These are phyloP conservation scores for Cylindrotheca closterium DNA, from an alignment of 108 stramenopile genomes.

Conservation along the genomic window DNA sequence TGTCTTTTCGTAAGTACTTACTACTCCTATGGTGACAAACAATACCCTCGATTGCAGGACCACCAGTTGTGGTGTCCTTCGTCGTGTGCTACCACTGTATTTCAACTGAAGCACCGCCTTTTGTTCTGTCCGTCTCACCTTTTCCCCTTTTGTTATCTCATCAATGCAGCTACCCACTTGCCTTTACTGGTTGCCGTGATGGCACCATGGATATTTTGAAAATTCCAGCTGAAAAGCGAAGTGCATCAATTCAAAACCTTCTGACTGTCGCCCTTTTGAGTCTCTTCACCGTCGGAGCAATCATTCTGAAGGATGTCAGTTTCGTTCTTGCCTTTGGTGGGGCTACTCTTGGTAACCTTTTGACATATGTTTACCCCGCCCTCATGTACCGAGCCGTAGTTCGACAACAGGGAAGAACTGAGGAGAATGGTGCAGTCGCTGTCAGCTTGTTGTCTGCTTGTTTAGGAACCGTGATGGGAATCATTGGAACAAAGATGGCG, in stretches of 20 bases:
- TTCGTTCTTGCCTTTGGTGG: conserved; percentile 79
- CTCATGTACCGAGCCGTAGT: conserved; percentile 59
- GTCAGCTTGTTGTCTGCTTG: conserved; percentile 51
- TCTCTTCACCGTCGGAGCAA: conserved; percentile 54
- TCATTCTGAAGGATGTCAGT: conserved; percentile 55
- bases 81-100: too few species aligned
- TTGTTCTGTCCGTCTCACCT: too few species aligned
- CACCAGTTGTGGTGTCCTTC: too few species aligned
- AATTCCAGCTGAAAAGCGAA: conserved; percentile 46
- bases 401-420: conserved; percentile 48
- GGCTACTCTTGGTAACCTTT: conserved; percentile 82
- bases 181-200: conserved; percentile 74
- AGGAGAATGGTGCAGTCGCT: conserved; percentile 39
- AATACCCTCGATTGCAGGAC: too few species aligned
- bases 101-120: too few species aligned
- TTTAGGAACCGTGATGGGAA: conserved; percentile 66
- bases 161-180: conserved; percentile 55
- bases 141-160: too few species aligned
- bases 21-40: too few species aligned
- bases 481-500: conserved; percentile 65
- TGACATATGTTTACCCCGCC: conserved; percentile 81
- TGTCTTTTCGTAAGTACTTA: conserved; percentile 8
- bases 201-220: conserved; percentile 64
- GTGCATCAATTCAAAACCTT: conserved; percentile 41
- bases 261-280: conserved; percentile 53